phyloP scores from a whole-genome alignment of 306 rosid genomes.

The Quercus glauca region DNA sequence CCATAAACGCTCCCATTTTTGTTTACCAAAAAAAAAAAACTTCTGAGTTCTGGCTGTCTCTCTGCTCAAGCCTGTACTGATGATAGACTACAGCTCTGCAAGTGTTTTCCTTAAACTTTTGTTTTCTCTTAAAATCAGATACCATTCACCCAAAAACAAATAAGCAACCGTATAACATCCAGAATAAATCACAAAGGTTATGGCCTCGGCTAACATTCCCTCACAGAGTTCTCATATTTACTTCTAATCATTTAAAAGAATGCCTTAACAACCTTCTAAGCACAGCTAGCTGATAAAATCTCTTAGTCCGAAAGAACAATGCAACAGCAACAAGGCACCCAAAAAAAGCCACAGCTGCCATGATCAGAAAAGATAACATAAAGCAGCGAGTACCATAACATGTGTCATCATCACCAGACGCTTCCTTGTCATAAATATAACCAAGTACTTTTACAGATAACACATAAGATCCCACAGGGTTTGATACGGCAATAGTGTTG shows the following conservation, averaged over 20 bases:
- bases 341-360: slow-evolving; percentile 60
- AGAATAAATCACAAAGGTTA: neutral
- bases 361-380: slow-evolving; percentile 63
- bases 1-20: too few species aligned
- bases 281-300: slow-evolving; percentile 55
- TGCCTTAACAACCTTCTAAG: slow-evolving; percentile 43
- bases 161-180: too few species aligned
- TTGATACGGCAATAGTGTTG: slow-evolving; percentile 77
- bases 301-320: slow-evolving; percentile 64
- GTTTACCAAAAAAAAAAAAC: too few species aligned
- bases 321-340: slow-evolving; percentile 60
- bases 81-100: too few species aligned
- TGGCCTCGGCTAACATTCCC: neutral
- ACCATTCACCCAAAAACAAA: neutral
- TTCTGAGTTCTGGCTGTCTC: too few species aligned
- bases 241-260: slow-evolving; percentile 11
- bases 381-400: slow-evolving; percentile 79
- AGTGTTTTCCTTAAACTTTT: neutral
- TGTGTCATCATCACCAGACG: slow-evolving; percentile 30
- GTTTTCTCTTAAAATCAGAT: neutral
- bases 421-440: slow-evolving; percentile 67
- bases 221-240: neutral
- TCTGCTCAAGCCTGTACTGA: too few species aligned
- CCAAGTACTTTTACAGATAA: slow-evolving; percentile 87
- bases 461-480: slow-evolving; percentile 83